phyloP scores from a whole-genome alignment of 2,329 filamentous ascomycete genomes.

The Grosmannia serpens region DNA sequence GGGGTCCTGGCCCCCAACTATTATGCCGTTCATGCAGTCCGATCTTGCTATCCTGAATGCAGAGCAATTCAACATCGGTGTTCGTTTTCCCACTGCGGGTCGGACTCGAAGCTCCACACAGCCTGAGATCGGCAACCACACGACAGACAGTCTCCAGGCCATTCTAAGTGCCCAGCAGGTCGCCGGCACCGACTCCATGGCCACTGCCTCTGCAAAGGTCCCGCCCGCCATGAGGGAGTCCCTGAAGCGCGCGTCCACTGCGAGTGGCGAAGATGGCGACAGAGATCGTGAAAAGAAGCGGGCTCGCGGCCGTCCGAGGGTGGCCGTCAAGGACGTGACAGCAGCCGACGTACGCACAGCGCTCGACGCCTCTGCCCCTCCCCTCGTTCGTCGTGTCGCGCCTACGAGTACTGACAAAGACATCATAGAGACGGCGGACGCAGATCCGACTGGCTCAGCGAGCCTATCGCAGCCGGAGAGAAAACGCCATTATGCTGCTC shows the following conservation, averaged over 20 bases:
- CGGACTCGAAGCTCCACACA: slow-evolving; percentile 1
- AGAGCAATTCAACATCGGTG: slow-evolving; percentile 31
- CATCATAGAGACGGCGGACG: slow-evolving; percentile 59
- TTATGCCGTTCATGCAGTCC: slow-evolving; percentile 19
- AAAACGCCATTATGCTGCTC: slow-evolving; percentile 63
- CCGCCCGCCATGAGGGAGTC: no score
- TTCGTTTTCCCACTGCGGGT: slow-evolving; percentile 1
- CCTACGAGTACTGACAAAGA: slow-evolving; percentile 1
- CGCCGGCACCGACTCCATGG: background rate
- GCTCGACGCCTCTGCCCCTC: background rate
- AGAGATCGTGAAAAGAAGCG: slow-evolving; percentile 38
- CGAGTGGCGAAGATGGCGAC: slow-evolving; percentile 1
- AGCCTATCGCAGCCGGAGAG: slow-evolving; percentile 76
- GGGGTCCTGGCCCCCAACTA: background rate
- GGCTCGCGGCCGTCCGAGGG: slow-evolving; percentile 59
- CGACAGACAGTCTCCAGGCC: background rate
- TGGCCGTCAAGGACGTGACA: slow-evolving; percentile 68
- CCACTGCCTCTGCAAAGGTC: background rate
- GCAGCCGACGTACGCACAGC: slow-evolving; percentile 60
- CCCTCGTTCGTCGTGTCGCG: background rate
- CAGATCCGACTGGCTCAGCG: slow-evolving; percentile 81
- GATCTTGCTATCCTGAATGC: slow-evolving; percentile 34
- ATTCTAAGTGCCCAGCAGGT: background rate
- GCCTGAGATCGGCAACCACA: background rate
- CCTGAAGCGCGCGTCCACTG: slow-evolving; percentile 7